These are phyloP conservation scores for Clitopilus hobsonii DNA, from an alignment of 768 basidiomycete species.

Conservation along the genomic window DNA sequence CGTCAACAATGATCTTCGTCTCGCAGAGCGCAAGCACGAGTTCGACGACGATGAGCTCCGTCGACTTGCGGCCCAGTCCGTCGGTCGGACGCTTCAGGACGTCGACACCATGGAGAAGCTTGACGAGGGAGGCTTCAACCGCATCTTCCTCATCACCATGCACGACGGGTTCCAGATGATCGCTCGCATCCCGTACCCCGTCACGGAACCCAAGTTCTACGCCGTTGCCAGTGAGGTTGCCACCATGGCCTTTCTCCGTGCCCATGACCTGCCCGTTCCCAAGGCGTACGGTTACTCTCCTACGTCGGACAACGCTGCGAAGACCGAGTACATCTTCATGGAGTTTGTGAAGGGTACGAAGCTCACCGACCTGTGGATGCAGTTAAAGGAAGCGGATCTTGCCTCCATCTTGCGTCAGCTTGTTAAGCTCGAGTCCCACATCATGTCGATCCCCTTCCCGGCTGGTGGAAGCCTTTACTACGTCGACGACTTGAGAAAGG, in stretches of 20 bases:
- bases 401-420: slow-evolving; percentile 39
- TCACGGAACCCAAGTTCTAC: slow-evolving; percentile 29
- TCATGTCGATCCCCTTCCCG: slow-evolving; percentile 45
- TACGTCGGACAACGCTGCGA: slow-evolving; percentile 31
- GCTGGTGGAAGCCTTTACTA: slow-evolving; percentile 51
- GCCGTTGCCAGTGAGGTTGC: slow-evolving; percentile 42
- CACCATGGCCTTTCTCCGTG: slow-evolving; percentile 36
- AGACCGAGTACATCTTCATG: slow-evolving; percentile 43
- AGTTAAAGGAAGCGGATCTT: slow-evolving; percentile 32
- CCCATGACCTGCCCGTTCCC: slow-evolving; percentile 34
- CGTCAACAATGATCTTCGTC: slow-evolving; percentile 29
- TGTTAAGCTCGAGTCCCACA: slow-evolving; percentile 38
- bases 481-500: slow-evolving; percentile 37
- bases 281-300: slow-evolving; percentile 39
- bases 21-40: slow-evolving; percentile 25
- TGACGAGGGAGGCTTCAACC: slow-evolving; percentile 41
- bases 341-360: slow-evolving; percentile 36
- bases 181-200: slow-evolving; percentile 37
- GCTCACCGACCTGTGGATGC: slow-evolving; percentile 34
- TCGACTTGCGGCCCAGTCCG: slow-evolving; percentile 41
- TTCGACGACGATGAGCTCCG: slow-evolving; percentile 20
- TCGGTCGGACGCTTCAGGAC: slow-evolving; percentile 30
- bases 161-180: slow-evolving; percentile 30
- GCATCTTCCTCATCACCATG: slow-evolving; percentile 34
- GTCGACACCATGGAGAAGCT: slow-evolving; percentile 34